phyloP scores from a whole-genome alignment of 2,329 filamentous ascomycete genomes.

The Trichoderma sp. region DNA sequence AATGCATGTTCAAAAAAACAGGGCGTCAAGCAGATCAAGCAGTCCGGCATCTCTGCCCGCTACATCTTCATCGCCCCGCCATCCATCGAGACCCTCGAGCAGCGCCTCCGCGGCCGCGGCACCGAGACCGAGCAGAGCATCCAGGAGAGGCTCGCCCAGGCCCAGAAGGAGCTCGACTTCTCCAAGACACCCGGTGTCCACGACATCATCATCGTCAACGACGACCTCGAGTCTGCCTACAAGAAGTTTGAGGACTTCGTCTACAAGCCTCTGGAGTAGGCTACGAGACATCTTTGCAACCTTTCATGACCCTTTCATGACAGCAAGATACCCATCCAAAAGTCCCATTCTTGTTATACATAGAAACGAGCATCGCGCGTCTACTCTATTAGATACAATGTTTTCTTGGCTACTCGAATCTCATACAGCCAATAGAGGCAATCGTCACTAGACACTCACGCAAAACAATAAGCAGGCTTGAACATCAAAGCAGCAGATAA shows the following conservation, averaged over 20 bases:
- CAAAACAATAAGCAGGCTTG: neutral
- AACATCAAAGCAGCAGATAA: neutral
- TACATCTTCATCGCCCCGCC: slow-evolving; percentile 88
- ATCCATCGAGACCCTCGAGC: slow-evolving; percentile 71
- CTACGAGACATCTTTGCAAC: neutral
- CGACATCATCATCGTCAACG: slow-evolving; percentile 46
- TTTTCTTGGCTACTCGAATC: neutral
- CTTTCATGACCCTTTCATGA: neutral
- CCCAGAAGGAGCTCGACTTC: slow-evolving; percentile 73
- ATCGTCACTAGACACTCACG: neutral
- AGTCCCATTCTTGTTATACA: neutral
- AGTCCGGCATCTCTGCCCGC: slow-evolving; percentile 70
- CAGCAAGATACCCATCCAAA: slow-evolving; percentile 12
- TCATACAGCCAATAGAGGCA: neutral
- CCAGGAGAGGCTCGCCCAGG: slow-evolving; percentile 69
- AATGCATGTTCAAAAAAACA: slow-evolving; percentile 25
- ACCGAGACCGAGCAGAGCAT: slow-evolving; percentile 78
- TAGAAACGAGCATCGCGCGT: slow-evolving; percentile 1
- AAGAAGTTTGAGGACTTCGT: slow-evolving; percentile 56
- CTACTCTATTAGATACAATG: neutral
- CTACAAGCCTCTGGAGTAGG: slow-evolving; percentile 39
- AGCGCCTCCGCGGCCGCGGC: slow-evolving; percentile 70
- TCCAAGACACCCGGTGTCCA: slow-evolving; percentile 63
- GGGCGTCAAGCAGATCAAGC: slow-evolving; percentile 91
- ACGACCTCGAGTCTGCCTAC: slow-evolving; percentile 55